phyloP scores from a whole-genome alignment of 345 rosid genomes.

The Zanthoxylum bungeanum region DNA sequence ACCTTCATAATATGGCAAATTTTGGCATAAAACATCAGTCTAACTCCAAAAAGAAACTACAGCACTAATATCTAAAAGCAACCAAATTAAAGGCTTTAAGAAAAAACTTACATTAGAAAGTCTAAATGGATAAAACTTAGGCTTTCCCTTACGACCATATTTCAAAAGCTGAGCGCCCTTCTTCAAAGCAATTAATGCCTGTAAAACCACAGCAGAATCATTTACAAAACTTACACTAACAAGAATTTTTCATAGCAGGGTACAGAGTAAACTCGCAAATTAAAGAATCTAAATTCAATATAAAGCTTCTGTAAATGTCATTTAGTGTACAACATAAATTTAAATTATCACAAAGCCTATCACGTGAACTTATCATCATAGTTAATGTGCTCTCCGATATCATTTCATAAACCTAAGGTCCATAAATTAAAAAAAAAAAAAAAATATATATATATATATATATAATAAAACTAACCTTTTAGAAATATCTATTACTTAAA shows the following conservation, averaged over 20 bases:
- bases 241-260: neutral
- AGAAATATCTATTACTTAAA: neutral
- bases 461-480: neutral
- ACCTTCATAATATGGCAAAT: conserved; percentile 11
- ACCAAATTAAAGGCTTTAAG: conserved; percentile 3
- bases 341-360: neutral
- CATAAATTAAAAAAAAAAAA: neutral
- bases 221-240: neutral
- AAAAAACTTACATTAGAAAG: conserved; percentile 72
- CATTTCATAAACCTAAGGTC: too few relatives aligned
- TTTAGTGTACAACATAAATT: neutral
- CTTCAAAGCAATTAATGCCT: conserved; percentile 87
- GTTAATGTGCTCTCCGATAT: neutral
- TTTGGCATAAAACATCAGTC: neutral
- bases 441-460: too few relatives aligned
- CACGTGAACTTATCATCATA: neutral
- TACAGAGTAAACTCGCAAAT: neutral
- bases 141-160: conserved; percentile 97
- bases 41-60: conserved; percentile 2
- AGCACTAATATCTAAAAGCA: conserved; percentile 1
- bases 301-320: neutral
- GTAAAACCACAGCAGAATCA: conserved; percentile 24
- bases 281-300: neutral
- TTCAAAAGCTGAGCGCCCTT: conserved; percentile 90
- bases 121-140: conserved; percentile 87